phyloP scores from a whole-genome alignment of 345 rosid genomes.

The Mercurialis annua region DNA sequence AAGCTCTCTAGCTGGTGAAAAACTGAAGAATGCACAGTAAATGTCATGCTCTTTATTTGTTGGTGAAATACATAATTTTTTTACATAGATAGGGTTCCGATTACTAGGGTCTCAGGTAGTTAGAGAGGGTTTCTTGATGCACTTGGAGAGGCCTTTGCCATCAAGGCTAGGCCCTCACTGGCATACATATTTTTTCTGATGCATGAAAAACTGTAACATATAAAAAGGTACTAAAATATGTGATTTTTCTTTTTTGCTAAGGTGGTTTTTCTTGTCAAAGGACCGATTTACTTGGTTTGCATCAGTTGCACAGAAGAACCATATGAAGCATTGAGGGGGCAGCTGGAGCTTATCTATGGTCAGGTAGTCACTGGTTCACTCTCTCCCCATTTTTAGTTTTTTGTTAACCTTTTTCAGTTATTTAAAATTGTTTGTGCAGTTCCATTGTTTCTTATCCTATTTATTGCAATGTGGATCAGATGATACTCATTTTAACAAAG shows the following conservation, averaged over 20 bases:
- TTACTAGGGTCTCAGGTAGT: too few species aligned
- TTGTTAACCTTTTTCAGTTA: not conserved
- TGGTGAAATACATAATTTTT: not conserved
- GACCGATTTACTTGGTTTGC: conserved; percentile 96
- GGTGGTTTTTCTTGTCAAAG: conserved; percentile 98
- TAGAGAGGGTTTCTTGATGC: too few species aligned
- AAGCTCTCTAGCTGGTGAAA: conserved; percentile 4
- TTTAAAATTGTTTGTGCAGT: conserved; percentile 6
- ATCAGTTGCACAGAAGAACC: conserved; percentile 98
- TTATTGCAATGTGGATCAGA: conserved; percentile 50
- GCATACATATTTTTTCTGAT: too few species aligned
- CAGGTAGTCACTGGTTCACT: conserved; percentile 53
- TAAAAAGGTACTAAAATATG: not conserved
- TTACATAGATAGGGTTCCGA: too few species aligned
- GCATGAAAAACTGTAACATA: not conserved
- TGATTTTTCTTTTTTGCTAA: conserved; percentile 25
- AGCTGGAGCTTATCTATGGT: conserved; percentile 91
- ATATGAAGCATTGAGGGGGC: conserved; percentile 76
- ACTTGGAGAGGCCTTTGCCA: too few species aligned
- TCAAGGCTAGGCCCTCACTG: too few species aligned
- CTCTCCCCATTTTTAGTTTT: not conserved
- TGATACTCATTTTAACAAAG: conserved; percentile 93
- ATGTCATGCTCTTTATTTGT: conserved; percentile 8
- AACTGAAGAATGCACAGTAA: not conserved
- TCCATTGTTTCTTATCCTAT: conserved; percentile 13